These are phyloP conservation scores for Suillus spraguei DNA, from an alignment of 768 basidiomycete genomes.

Conservation along the genomic window DNA sequence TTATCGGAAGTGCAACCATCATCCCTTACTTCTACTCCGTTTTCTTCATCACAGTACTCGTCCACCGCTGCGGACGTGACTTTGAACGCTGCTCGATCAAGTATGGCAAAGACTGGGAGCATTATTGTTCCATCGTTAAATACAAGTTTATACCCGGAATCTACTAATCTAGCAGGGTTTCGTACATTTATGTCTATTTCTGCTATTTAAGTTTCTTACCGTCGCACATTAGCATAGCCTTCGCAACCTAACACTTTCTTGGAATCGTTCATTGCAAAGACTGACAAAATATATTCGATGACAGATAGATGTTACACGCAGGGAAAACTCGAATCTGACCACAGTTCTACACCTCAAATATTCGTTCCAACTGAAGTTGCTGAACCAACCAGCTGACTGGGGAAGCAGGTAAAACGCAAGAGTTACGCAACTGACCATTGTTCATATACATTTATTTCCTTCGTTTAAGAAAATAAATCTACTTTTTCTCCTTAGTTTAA, in stretches of 20 bases:
- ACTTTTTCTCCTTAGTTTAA: too few relatives aligned
- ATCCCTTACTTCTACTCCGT: slow-evolving; percentile 97
- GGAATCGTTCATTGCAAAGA: background rate
- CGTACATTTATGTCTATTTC: slow-evolving; percentile 14
- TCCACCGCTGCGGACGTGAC: slow-evolving; percentile 91
- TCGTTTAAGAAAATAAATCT: too few relatives aligned
- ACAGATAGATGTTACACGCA: background rate
- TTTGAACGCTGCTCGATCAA: slow-evolving; percentile 93
- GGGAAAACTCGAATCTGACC: background rate
- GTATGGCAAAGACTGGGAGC: slow-evolving; percentile 95
- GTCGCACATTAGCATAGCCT: background rate
- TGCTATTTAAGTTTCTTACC: background rate
- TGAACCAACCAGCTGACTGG: too few relatives aligned
- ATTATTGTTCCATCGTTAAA: slow-evolving; percentile 84
- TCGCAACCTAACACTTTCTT: background rate
- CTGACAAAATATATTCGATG: background rate
- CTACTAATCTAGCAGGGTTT: slow-evolving; percentile 51
- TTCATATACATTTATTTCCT: too few relatives aligned
- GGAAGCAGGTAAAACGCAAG: too few relatives aligned
- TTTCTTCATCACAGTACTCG: slow-evolving; percentile 92
- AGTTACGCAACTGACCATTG: too few relatives aligned
- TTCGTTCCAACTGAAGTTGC: too few relatives aligned
- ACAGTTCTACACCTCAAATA: background rate
- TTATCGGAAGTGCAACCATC: slow-evolving; percentile 71
- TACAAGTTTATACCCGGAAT: slow-evolving; percentile 90